Evolutionary conservation across 73 alveolate species (phyloP), one percentile per base, ranked within the genome.

Genomic region (Paraurostyla sp.): DNA sequence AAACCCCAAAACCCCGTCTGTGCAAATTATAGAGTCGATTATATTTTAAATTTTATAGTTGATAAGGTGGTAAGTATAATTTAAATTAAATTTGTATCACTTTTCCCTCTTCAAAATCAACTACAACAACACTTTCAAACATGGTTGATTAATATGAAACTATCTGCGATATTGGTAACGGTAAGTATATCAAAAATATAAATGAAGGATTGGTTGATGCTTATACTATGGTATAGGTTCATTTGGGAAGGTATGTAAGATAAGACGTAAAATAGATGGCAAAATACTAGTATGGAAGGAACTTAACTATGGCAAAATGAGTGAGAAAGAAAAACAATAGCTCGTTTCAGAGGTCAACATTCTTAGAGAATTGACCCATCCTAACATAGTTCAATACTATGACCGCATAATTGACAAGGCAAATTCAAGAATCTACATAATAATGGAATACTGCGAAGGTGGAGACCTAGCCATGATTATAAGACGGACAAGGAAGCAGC

Each of bases 371-470:
- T 92, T 97, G 27, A 93, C 86, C 41, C 99, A 97, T 85, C 97
- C 98, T 22, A 96, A 97, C 86, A 97, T 97, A 43, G 99, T 96
- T 30, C 87, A 93, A 81, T 97, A 96, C 94, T 97, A 95, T 91
- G 99, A 96, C 78, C 83, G 99, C 40, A 96, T 97, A 25, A 94
- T 97, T 30, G 99, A 97, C 62, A 96, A 96, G 84, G 73, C 87
- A 73, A 94, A 88, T 33, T 65, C 95, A 27, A 95, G 95, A 88
- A 93, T 96, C 11, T 97, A 84, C 56, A 96, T 96, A 29, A 94
- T 97, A 82, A 97, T 97, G 99, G 99, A 97, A 88, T 97, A 92
- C 92, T 97, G 99, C 75, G 99, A 94, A 76, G 97, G 97, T 40
- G 99, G 99, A 20, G 99, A 97, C 82, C 71, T 96, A 71, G 98